Evolutionary conservation across 2,329 filamentous ascomycete species (phyloP).

Genomic region (Fusarium pseudocircinatum): DNA sequence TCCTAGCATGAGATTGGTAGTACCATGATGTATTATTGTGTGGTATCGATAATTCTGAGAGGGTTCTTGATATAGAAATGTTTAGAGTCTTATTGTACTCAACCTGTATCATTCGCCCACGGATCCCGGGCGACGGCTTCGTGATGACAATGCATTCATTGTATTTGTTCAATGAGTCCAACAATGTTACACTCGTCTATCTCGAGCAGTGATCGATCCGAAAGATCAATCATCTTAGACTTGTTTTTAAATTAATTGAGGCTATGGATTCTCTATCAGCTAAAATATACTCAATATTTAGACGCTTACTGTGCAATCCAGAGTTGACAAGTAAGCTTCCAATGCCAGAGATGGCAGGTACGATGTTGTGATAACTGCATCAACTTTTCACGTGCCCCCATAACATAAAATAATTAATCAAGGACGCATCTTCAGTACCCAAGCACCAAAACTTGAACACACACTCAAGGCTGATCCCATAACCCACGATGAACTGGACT

Average conservation of each 20-base stretch:
- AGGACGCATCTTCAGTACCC: not conserved
- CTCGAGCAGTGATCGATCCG: not conserved
- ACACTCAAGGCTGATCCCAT: not conserved
- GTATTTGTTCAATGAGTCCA: not conserved
- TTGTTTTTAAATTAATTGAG: not conserved
- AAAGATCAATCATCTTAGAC: not conserved
- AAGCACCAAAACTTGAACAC: not conserved
- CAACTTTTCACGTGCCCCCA: not conserved
- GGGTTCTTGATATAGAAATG: no score
- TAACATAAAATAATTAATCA: not conserved
- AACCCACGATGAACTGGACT: constrained; percentile 54
- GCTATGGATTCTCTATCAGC: not conserved
- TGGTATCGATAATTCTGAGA: no score
- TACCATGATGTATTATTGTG: not conserved
- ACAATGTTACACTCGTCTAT: constrained; percentile 1
- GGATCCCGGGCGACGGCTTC: no score
- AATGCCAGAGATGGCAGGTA: not conserved
- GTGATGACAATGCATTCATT: no score
- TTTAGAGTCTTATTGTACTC: no score
- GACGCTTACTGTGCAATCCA: not conserved
- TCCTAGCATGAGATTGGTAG: not conserved
- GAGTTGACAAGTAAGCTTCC: not conserved
- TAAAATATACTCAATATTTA: not conserved
- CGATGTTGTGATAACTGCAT: not conserved
- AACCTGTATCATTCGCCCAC: no score